These are phyloP conservation scores for Monocercomonoides exilis DNA, from an alignment of 78 protist species.

Conservation along the genomic window DNA sequence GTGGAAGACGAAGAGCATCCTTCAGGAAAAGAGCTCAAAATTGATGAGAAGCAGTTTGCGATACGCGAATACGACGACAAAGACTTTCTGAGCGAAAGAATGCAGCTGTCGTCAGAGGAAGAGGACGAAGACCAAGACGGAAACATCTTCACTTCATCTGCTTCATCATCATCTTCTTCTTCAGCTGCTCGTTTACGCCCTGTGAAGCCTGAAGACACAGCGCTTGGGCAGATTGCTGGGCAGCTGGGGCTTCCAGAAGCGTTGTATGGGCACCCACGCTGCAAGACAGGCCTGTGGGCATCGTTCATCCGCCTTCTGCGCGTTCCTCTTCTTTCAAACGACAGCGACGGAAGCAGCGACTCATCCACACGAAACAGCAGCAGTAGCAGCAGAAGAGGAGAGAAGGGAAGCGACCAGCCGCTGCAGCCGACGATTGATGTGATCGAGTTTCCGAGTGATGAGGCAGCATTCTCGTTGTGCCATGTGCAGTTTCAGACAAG, in stretches of 20 bases:
- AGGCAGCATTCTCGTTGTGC: constrained; percentile 62
- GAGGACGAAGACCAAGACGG: too few species aligned
- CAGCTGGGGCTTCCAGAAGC: not conserved
- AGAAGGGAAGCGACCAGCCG: too few species aligned
- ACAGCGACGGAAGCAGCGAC: not conserved
- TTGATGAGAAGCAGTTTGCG: not conserved
- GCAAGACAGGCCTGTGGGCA: constrained; percentile 67
- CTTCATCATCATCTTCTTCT: too few species aligned
- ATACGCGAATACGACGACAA: not conserved
- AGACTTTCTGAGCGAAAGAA: not conserved
- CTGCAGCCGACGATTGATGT: constrained; percentile 33
- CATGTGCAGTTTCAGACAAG: constrained; percentile 37
- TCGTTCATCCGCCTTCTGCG: constrained; percentile 66
- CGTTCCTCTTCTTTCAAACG: not conserved
- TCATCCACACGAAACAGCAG: not conserved
- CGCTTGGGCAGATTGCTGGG: not conserved
- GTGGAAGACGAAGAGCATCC: too few species aligned
- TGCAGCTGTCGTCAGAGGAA: not conserved
- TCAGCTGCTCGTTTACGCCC: too few species aligned
- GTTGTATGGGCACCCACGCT: constrained; percentile 29
- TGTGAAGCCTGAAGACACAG: constrained; percentile 22
- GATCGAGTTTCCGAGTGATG: constrained; percentile 58
- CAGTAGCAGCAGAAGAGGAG: too few species aligned
- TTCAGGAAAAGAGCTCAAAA: not conserved
- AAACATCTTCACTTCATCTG: too few species aligned